Evolutionary conservation across 352 stramenopile species (phyloP).

Genomic region (Pythium insidiosum): DNA sequence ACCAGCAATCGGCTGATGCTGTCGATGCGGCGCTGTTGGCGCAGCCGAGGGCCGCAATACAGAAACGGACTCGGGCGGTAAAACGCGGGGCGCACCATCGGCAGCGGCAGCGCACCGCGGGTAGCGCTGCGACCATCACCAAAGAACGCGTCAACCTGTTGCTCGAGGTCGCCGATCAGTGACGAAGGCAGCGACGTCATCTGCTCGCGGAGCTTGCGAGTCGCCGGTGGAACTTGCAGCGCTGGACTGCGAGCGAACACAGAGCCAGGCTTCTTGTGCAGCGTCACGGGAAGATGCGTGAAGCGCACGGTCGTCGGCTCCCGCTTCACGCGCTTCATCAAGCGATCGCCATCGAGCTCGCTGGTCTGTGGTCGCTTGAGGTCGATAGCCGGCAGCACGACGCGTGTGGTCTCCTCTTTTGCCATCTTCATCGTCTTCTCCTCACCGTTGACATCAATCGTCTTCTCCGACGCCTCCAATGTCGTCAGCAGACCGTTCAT

Average conservation of each 20-base stretch:
- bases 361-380: too few relatives aligned
- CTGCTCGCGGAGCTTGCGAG: constrained; percentile 1
- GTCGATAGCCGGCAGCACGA: too few relatives aligned
- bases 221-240: too few relatives aligned
- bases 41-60: constrained; percentile 25
- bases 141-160: constrained; percentile 17
- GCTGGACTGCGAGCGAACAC: too few relatives aligned
- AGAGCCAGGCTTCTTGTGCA: too few relatives aligned
- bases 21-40: constrained; percentile 26
- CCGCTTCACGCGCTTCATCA: neutral
- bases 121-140: constrained; percentile 2
- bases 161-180: constrained; percentile 17
- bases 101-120: neutral
- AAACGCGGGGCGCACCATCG: constrained; percentile 25
- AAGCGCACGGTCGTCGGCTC: neutral
- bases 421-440: too few relatives aligned
- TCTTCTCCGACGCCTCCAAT: constrained; percentile 5
- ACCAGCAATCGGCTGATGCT: constrained; percentile 38
- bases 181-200: neutral
- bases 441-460: too few relatives aligned
- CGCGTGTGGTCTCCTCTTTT: too few relatives aligned
- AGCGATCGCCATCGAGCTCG: neutral
- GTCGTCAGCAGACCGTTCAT: neutral
- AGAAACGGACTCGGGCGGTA: constrained; percentile 41
- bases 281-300: neutral